These are phyloP conservation scores for Parafenestella ontariensis DNA, from an alignment of 2,329 filamentous ascomycete genomes.

Conservation along the genomic window DNA sequence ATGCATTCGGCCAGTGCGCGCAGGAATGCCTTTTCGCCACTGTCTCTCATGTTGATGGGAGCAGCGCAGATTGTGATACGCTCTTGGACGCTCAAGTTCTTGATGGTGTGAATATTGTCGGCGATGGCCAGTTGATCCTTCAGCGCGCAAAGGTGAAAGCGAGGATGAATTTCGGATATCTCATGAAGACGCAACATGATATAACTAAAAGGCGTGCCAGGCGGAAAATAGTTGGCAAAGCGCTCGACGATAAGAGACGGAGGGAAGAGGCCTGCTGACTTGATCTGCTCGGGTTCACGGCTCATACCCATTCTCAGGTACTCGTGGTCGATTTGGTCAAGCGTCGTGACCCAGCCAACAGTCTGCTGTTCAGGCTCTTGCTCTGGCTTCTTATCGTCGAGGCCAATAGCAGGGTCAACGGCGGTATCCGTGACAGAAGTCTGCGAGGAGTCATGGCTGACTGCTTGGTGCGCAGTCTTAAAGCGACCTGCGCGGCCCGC, in stretches of 20 bases:
- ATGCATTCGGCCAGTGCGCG: constrained; percentile 73
- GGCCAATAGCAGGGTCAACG: constrained; percentile 19
- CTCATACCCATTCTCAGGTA: constrained; percentile 69
- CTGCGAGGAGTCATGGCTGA: constrained; percentile 29
- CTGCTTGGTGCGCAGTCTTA: constrained; percentile 70
- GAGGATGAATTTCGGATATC: constrained; percentile 66
- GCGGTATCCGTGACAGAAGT: constrained; percentile 5
- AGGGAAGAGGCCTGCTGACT: constrained; percentile 75
- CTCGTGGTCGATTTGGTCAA: constrained; percentile 73
- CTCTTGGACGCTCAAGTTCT: constrained; percentile 72
- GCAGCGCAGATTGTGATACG: constrained; percentile 77
- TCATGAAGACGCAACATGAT: constrained; percentile 78
- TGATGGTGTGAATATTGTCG: constrained; percentile 75
- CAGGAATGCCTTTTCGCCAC: constrained; percentile 57
- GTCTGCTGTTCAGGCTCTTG: constrained; percentile 25
- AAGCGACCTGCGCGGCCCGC: constrained; percentile 90
- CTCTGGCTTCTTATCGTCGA: constrained; percentile 26
- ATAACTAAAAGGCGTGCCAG: constrained; percentile 80
- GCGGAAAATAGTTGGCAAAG: constrained; percentile 83
- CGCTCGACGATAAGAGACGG: constrained; percentile 73
- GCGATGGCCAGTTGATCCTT: constrained; percentile 70
- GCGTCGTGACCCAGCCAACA: constrained; percentile 79
- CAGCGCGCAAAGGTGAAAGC: constrained; percentile 74
- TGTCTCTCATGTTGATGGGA: constrained; percentile 67
- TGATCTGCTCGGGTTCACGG: constrained; percentile 69